Conservation (phyloP, 2,329 filamentous ascomycete species). For the Fusarium sp. region DNA sequence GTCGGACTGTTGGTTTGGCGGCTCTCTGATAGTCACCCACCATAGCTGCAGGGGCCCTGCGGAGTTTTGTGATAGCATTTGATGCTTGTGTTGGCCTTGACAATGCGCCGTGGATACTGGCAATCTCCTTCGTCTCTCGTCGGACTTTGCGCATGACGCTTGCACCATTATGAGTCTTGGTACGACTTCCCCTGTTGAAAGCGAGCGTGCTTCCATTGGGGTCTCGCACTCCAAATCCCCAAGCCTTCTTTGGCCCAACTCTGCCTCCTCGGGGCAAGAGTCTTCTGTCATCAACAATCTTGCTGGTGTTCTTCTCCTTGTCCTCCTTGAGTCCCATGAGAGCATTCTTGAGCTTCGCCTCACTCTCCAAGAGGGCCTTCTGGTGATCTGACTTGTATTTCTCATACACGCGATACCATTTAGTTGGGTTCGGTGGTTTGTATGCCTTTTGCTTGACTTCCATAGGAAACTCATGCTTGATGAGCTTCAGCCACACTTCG, state of each 20-base stretch:
- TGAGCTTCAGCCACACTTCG: slow-evolving; percentile 82
- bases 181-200: slow-evolving; percentile 60
- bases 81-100: slow-evolving; percentile 45
- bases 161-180: slow-evolving; percentile 61
- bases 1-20: slow-evolving; percentile 48
- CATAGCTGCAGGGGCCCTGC: slow-evolving; percentile 63
- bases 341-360: slow-evolving; percentile 65
- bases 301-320: slow-evolving; percentile 65
- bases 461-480: slow-evolving; percentile 78
- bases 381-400: slow-evolving; percentile 71
- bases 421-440: slow-evolving; percentile 70
- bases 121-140: slow-evolving; percentile 65
- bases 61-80: slow-evolving; percentile 53
- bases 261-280: slow-evolving; percentile 55
- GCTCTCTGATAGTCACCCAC: slow-evolving; percentile 61
- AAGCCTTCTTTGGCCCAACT: slow-evolving; percentile 44
- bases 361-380: slow-evolving; percentile 66
- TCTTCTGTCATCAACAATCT: slow-evolving; percentile 63
- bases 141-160: slow-evolving; percentile 66
- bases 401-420: slow-evolving; percentile 82
- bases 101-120: slow-evolving; percentile 57
- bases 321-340: slow-evolving; percentile 66
- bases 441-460: slow-evolving; percentile 69
- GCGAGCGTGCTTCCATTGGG: slow-evolving; percentile 47
- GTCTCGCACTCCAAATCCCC: slow-evolving; percentile 43